Evolutionary conservation across 768 basidiomycete species (phyloP).

Genomic region (Tylopilus cervinicoccineus): DNA sequence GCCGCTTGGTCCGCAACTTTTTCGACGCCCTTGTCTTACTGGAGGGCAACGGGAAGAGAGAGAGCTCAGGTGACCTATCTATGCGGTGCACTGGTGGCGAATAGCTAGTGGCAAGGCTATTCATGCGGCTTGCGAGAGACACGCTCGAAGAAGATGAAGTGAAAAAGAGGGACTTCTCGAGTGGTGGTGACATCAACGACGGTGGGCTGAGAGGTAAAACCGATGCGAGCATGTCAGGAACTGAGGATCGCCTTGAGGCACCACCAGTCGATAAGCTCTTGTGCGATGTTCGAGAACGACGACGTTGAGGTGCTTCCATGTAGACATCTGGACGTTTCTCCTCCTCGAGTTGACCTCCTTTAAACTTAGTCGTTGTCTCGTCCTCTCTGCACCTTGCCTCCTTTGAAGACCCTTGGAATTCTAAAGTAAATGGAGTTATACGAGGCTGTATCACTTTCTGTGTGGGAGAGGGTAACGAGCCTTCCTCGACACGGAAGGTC

Average conservation of each 20-base stretch:
- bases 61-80: constrained; percentile 9
- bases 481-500: background rate
- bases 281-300: constrained; percentile 2
- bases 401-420: background rate
- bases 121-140: constrained; percentile 13
- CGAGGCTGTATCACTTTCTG: background rate
- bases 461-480: background rate
- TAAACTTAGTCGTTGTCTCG: background rate
- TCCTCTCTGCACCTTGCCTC: background rate
- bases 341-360: background rate
- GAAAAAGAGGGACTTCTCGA: constrained; percentile 57
- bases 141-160: constrained; percentile 23
- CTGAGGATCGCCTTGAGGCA: constrained; percentile 10
- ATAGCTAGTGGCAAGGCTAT: background rate
- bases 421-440: constrained; percentile 9
- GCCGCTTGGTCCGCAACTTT: constrained; percentile 1
- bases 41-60: constrained; percentile 20
- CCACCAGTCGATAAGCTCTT: background rate
- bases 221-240: constrained; percentile 31
- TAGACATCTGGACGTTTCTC: constrained; percentile 10
- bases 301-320: constrained; percentile 17
- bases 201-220: constrained; percentile 56
- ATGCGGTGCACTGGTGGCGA: background rate
- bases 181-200: constrained; percentile 50
- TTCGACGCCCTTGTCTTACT: constrained; percentile 3